Evolutionary conservation across 352 stramenopile genomes (phyloP).

Genomic region (Phytophthora idaei): DNA sequence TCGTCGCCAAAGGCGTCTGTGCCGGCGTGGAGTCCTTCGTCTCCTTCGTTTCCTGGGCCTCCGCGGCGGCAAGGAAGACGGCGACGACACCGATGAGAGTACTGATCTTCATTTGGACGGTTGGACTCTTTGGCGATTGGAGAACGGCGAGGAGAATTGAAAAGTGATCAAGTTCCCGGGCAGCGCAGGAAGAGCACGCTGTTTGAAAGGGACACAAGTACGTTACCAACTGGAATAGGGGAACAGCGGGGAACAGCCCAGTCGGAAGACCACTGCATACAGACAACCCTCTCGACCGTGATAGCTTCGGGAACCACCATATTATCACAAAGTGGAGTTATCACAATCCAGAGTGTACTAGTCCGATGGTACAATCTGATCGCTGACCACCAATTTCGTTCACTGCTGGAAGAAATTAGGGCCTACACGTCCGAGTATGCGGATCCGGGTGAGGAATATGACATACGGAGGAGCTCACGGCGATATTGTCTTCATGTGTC

Average conservation of each 20-base stretch:
- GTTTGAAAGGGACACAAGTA: background rate
- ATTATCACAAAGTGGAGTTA: too few species aligned
- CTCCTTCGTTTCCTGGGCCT: slow-evolving; percentile 4
- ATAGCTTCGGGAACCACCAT: too few species aligned
- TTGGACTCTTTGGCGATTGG: background rate
- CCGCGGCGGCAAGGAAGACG: slow-evolving; percentile 3
- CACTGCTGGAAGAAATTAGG: too few species aligned
- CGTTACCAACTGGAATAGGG: slow-evolving; percentile 1
- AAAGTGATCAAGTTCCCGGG: slow-evolving; percentile 5
- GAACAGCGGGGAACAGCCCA: background rate
- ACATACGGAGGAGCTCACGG: too few species aligned
- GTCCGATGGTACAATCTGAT: too few species aligned
- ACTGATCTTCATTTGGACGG: slow-evolving; percentile 12
- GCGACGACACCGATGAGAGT: slow-evolving; percentile 6
- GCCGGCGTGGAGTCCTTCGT: background rate
- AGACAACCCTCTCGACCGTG: too few species aligned
- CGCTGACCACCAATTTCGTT: too few species aligned
- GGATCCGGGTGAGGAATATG: too few species aligned
- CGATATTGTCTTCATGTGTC: too few species aligned
- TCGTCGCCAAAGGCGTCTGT: slow-evolving; percentile 9
- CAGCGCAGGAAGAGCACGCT: background rate
- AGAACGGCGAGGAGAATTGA: slow-evolving; percentile 5
- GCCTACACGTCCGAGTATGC: too few species aligned
- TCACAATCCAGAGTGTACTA: too few species aligned
- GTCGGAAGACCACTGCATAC: background rate